Evolutionary conservation across 306 rosid genomes (phyloP), one percentile per base, ranked within the genome.

Genomic region (Gastrolobium bilobum): DNA sequence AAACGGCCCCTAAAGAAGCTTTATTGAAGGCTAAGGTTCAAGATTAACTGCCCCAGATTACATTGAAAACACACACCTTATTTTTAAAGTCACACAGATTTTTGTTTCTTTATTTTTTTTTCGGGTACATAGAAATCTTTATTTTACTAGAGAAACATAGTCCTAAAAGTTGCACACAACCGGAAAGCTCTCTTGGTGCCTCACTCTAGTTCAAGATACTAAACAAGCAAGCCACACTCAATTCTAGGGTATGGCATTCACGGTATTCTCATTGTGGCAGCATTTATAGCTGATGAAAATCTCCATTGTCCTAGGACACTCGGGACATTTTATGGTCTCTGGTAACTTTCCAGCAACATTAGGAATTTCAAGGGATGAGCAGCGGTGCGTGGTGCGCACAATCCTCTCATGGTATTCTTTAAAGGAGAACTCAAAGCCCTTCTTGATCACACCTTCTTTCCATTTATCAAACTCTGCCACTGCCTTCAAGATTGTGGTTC

Each of bases 401-500:
- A 79, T 61, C 42, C 2, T 78, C 0, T 58, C 71, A 9, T 85
- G 86, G 13, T 81, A 66, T 7, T 68, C 84, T 11, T 40, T 78
- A n/a, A 85, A 73, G 0, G 84, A 26, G 2, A 43, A 2, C 14
- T 81, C 88, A 35, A 85, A 82, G 0, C 79, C 79, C 4, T 78
- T 85, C 10, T 79, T 79, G 2, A 43, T 35, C 73, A 81, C 70
- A 39, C 7, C 1, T 42, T 82, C 90, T 66, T 85, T 93, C 96
- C 96, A 93, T 67, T 81, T 93, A 2, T 91, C 91, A 40, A 86
- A 89, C 61, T 90, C 97, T 0, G 83, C 87, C 1, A 93, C 70
- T 0, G 90, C 84, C 60, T 79, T 86, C 48, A 89, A 20, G 1
- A 88, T 20, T 3, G 91, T 50, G 10, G 59, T 57, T 3, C 97